A percentile compares a stretch with the other conserved stretches of the same genome.
phyloP scores from a whole-genome alignment of 2,329 filamentous ascomycete genomes.

The Cordyceps cateniannulata region DNA sequence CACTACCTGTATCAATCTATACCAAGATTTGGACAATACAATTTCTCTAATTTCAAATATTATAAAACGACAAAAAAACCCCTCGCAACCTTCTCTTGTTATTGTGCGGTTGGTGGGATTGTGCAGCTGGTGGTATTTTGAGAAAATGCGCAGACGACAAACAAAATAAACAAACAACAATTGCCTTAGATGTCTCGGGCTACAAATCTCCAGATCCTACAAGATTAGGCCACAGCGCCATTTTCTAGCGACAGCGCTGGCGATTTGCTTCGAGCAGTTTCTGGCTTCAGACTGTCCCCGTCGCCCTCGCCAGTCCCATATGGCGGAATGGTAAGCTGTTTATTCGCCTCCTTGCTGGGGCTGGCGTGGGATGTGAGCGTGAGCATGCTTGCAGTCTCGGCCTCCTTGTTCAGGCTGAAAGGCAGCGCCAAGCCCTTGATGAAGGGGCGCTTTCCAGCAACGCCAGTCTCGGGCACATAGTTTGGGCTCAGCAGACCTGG shows the following conservation, averaged over 20 bases:
- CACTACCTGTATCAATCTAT: slow-evolving; percentile 6
- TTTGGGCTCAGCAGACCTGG: slow-evolving; percentile 38
- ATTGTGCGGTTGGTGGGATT: neutral
- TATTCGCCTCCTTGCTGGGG: slow-evolving; percentile 14
- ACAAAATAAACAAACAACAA: neutral
- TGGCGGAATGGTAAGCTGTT: neutral
- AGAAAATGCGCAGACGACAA: neutral
- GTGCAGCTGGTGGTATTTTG: neutral
- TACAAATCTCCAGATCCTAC: no score
- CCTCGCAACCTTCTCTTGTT: neutral
- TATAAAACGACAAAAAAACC: neutral
- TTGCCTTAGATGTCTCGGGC: neutral
- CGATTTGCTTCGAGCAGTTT: neutral
- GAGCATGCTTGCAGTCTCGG: slow-evolving; percentile 63
- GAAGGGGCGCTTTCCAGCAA: slow-evolving; percentile 57
- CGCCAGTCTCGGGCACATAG: slow-evolving; percentile 40
- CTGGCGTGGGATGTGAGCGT: slow-evolving; percentile 47
- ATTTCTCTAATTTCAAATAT: neutral
- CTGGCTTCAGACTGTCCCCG: neutral
- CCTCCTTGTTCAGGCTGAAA: slow-evolving; percentile 60
- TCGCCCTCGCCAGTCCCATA: slow-evolving; percentile 21
- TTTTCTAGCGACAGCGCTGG: neutral
- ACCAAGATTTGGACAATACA: neutral
- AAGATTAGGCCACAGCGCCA: neutral
- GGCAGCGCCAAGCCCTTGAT: slow-evolving; percentile 66